Conservation (phyloP, 257 asterid genomes). For the Thymus mandschuricus region DNA sequence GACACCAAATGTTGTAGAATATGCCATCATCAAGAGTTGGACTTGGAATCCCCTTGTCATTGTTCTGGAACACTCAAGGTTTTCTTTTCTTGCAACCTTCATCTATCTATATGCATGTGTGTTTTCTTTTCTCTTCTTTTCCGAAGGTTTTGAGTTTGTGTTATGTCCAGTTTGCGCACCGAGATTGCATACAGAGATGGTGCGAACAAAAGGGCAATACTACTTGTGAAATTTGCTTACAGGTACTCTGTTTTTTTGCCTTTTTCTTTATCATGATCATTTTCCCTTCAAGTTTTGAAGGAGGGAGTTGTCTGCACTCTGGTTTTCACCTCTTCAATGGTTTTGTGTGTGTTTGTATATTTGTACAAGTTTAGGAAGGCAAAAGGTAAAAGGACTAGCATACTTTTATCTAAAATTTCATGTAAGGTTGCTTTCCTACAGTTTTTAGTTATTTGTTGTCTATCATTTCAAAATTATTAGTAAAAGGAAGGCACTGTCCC, state of each 20-base stretch:
- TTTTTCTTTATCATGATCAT: background rate
- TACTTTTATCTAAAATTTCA: background rate
- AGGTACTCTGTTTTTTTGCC: conserved; percentile 39
- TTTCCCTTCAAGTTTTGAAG: too few species aligned
- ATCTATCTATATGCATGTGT: too few species aligned
- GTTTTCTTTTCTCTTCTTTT: background rate
- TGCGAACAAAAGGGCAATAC: conserved; percentile 87
- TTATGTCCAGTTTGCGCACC: conserved; percentile 66
- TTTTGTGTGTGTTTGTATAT: background rate
- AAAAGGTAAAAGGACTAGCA: background rate
- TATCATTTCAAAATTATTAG: background rate
- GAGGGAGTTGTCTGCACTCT: background rate
- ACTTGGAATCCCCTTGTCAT: conserved; percentile 75
- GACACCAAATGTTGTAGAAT: conserved; percentile 62
- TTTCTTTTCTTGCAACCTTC: too few species aligned
- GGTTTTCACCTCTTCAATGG: background rate
- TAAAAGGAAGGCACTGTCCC: background rate
- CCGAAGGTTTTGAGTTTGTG: background rate
- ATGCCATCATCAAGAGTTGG: conserved; percentile 74
- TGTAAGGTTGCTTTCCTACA: background rate
- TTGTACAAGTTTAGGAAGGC: too few species aligned
- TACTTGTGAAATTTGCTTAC: conserved; percentile 78
- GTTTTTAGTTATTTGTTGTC: background rate
- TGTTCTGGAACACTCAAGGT: conserved; percentile 90
- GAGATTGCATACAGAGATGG: conserved; percentile 93